Base-by-base conservation (phyloP, 352 stramenopile species). In the Phytopythium litorale region DNA sequence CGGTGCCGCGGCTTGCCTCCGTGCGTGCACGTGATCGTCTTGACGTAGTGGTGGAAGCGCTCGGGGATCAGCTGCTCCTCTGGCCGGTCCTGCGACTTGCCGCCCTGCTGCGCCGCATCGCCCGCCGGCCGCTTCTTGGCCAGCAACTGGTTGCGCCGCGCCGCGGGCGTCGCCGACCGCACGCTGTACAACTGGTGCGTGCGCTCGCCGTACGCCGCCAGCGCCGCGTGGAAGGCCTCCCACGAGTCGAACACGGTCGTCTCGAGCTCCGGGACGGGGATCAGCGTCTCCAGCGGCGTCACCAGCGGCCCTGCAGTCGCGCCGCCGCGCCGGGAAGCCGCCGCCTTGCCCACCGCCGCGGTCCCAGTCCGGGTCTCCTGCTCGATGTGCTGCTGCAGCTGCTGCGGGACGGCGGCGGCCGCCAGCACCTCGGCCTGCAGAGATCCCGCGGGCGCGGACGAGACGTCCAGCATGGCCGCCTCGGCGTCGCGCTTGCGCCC, bases 1-100 rank as follows among this genome's bases (percentile, higher is more conserved):
- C 68, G 64, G 23, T 63, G 60, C 0, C 72, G 72, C 8, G 60
- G 68, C 48, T 73, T 75, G 40, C 64, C 64, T 8, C 65, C 63
- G 61, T 79, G 72, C 13, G 68, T 76, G 56, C 68, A 79, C 46
- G 48, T 68, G 62, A 76, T 67, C 7, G 66, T 75, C 50, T 73
- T 72, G 12, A 72, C 63, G 62, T 79, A 79, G 60, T 75, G 64
- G 12, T 45, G 56, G 37, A 78, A 78, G 32, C 53, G 42, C 25
- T 73, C 61, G 13, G 65, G 65, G 30, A 78, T 70, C 18, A 72
- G 55, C 45, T 50, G 40, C 7, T 62, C 25, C 19, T 49, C 18
- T 21, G 43, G 56, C 40, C 32, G 32, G 25, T 7, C 16, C 33
- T 9, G 33, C 33, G 33, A 11, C 33, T 37, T 5, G 5, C 5